Base-by-base conservation (phyloP, 2,329 filamentous ascomycete species). In the Penicillium corylophilum region DNA sequence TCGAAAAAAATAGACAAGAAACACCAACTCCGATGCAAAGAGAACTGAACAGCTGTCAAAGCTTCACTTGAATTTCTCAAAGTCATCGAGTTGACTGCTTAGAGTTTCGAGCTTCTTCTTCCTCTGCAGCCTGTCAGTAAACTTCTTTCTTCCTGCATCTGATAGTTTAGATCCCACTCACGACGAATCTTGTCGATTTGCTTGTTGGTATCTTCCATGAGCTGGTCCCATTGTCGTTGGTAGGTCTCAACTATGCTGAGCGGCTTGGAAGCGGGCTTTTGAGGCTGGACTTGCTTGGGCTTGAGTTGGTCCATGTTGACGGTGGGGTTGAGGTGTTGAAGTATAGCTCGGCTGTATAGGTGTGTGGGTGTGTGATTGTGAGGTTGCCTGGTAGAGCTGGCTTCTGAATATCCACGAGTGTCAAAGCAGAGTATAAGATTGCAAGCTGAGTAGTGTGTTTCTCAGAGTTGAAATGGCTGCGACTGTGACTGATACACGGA, bases 111-210 rank as follows among this genome's bases (percentile, higher is more conserved):
- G 44, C 43, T 42, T 51, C 26, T 40, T 58, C 55, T 41, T 60
- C 55, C 38, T 60, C 57, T 58, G 36, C 16, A 51, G 20, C 16
- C n/a, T 46, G 49, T 60, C 43, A 58, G 22, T 8, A 23, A 48
- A 33, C 38, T 36, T 31, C n/a, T n/a, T 24, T 6, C 33, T 49
- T 42, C 46, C 43, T 45, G 47, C 51, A 53, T 54, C 26, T 50
- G 53, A 54, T 38, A 22, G 22, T 38, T 53, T 42, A 20, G 12
- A 13, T 15, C 6, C n/a, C 26, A 36, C 50, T 24, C 46, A 60
- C 57, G 53, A 53, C 47, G 45, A 39, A 60, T 58, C 38, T 51
- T 56, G 40, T 54, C 46, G 29, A 60, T 48, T 10, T 58, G 53
- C 45, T 44, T 46, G 42, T 55, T 46, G 15, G 53, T 60, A 20